Conservation (phyloP, 257 asterid species). For the Plantago ovata region DNA sequence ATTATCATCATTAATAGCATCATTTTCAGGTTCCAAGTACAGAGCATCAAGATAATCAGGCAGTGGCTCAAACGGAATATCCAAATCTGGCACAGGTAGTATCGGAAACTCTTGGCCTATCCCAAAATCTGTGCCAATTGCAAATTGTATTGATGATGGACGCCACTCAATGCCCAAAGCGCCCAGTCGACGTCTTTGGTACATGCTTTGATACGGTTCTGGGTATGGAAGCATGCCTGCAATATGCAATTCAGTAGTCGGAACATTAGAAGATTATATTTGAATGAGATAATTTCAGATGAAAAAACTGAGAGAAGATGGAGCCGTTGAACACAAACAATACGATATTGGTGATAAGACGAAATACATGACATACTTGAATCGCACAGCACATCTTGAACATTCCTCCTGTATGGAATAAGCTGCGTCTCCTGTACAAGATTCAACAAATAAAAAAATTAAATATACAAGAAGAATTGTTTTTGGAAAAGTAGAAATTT, state of each 20-base stretch:
- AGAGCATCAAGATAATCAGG: conserved; percentile 81
- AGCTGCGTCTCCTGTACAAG: conserved; percentile 92
- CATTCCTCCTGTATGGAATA: conserved; percentile 68
- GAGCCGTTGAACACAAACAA: not conserved
- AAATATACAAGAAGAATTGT: no score
- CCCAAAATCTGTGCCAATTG: conserved; percentile 81
- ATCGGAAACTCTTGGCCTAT: conserved; percentile 74
- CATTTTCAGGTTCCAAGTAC: conserved; percentile 95
- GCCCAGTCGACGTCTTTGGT: conserved; percentile 82
- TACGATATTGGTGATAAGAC: conserved; percentile 6
- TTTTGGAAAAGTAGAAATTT: conserved; percentile 1
- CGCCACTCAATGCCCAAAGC: conserved; percentile 94
- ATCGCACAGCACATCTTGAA: conserved; percentile 87
- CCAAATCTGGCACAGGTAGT: conserved; percentile 83
- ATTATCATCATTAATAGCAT: conserved; percentile 71
- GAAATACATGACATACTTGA: conserved; percentile 58
- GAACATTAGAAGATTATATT: conserved; percentile 21
- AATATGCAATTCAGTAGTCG: conserved; percentile 20
- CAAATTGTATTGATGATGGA: conserved; percentile 78
- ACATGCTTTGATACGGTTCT: conserved; percentile 91
- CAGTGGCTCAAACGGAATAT: conserved; percentile 65
- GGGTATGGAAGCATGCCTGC: conserved; percentile 97
- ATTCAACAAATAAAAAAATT: not conserved
- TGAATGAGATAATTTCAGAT: conserved; percentile 16
- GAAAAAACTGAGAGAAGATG: not conserved